These are phyloP conservation scores for Wickerhamiella azyma DNA, from an alignment of 805 yeast species.

Conservation along the genomic window DNA sequence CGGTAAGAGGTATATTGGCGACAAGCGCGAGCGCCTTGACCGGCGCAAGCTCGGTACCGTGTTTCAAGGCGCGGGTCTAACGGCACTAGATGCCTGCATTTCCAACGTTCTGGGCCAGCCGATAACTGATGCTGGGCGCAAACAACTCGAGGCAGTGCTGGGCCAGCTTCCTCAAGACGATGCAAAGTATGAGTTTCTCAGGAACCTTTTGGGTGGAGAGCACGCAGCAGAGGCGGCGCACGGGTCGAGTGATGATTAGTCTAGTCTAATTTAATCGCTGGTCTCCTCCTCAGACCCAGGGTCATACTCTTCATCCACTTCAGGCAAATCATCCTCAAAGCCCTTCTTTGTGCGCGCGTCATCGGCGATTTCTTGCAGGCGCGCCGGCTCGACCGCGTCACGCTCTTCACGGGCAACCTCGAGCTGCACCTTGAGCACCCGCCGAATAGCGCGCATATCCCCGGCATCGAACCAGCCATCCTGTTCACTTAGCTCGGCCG, in stretches of 20 bases:
- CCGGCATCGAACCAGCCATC: conserved; percentile 72
- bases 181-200: background rate
- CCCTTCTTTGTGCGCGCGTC: conserved; percentile 3
- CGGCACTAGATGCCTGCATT: background rate
- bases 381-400: conserved; percentile 11
- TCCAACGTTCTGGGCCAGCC: background rate
- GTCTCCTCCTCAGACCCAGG: background rate
- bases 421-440: conserved; percentile 59
- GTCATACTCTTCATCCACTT: conserved; percentile 3
- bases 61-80: background rate
- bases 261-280: background rate
- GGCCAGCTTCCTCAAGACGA: background rate
- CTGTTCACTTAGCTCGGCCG: conserved; percentile 37
- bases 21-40: background rate
- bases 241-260: background rate
- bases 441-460: conserved; percentile 49
- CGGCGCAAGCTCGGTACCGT: background rate
- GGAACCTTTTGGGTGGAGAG: too few relatives aligned
- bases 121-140: background rate
- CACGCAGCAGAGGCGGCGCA: too few relatives aligned
- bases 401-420: conserved; percentile 40
- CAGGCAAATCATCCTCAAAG: background rate
- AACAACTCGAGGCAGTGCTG: background rate
- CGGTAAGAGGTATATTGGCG: background rate
- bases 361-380: conserved; percentile 1